Evolutionary conservation across 2,329 filamentous ascomycete species (phyloP).

Genomic region (Talaromyces atroroseus): DNA sequence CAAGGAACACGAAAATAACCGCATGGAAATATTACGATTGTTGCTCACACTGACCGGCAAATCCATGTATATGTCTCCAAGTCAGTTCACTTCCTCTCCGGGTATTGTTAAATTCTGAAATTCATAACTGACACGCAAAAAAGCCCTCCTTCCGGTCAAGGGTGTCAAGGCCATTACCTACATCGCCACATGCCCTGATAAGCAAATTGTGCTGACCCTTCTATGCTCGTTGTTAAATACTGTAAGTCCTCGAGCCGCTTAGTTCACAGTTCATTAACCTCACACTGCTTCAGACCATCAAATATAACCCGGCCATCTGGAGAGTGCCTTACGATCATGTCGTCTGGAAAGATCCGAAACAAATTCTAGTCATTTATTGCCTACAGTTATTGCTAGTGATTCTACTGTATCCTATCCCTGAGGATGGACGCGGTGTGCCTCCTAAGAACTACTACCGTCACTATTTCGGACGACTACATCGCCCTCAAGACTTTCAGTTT

Average conservation of each 20-base stretch:
- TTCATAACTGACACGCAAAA: not conserved
- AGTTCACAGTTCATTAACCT: slow-evolving; percentile 4
- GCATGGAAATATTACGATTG: slow-evolving; percentile 81
- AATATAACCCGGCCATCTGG: slow-evolving; percentile 94
- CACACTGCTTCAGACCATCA: slow-evolving; percentile 60
- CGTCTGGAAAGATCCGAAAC: slow-evolving; percentile 84
- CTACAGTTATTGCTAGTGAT: slow-evolving; percentile 83
- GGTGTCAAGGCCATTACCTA: slow-evolving; percentile 84
- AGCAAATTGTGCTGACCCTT: slow-evolving; percentile 83
- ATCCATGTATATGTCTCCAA: slow-evolving; percentile 86
- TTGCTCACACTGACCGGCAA: slow-evolving; percentile 81
- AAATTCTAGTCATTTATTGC: slow-evolving; percentile 85
- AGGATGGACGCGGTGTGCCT: slow-evolving; percentile 57
- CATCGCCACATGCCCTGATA: slow-evolving; percentile 79
- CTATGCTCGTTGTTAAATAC: slow-evolving; percentile 93
- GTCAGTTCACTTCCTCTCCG: slow-evolving; percentile 32
- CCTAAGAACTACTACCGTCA: slow-evolving; percentile 92
- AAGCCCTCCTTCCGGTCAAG: slow-evolving; percentile 66
- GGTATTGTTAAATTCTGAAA: not conserved
- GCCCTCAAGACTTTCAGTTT: slow-evolving; percentile 96
- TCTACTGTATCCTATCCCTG: slow-evolving; percentile 81
- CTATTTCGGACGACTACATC: slow-evolving; percentile 82
- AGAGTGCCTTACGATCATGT: slow-evolving; percentile 89
- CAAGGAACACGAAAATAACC: slow-evolving; percentile 88
- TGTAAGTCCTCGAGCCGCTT: slow-evolving; percentile 46